Percentiles rank a stretch among this genome's conserved stretches.
phyloP scores from a whole-genome alignment of 2,329 filamentous ascomycete genomes.

The Penicillium sp. region DNA sequence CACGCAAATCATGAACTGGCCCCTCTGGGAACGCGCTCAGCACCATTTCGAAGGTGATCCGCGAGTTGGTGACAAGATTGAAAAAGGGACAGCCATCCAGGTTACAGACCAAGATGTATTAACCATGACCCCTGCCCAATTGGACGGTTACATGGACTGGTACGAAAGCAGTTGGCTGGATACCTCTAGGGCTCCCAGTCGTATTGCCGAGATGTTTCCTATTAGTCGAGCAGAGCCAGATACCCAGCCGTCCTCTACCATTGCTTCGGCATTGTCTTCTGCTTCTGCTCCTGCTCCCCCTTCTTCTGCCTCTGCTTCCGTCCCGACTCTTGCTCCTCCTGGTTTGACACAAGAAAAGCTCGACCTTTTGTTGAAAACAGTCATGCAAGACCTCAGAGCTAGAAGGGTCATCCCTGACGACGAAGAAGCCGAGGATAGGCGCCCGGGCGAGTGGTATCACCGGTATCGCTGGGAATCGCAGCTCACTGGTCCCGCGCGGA shows the following conservation, averaged over 20 bases:
- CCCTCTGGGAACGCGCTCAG: slow-evolving; percentile 61
- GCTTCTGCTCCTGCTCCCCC: slow-evolving; percentile 8
- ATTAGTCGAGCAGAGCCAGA: slow-evolving; percentile 24
- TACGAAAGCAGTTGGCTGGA: slow-evolving; percentile 65
- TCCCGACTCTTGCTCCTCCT: slow-evolving; percentile 15
- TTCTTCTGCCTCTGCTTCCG: slow-evolving; percentile 9
- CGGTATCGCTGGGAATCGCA: slow-evolving; percentile 51
- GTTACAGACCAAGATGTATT: slow-evolving; percentile 63
- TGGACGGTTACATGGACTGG: slow-evolving; percentile 79
- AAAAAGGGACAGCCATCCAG: slow-evolving; percentile 52
- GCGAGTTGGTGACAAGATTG: slow-evolving; percentile 35
- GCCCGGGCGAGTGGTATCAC: slow-evolving; percentile 53
- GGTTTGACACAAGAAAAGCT: slow-evolving; percentile 26
- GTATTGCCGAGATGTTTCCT: slow-evolving; percentile 47
- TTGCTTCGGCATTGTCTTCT: slow-evolving; percentile 6
- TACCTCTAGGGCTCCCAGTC: slow-evolving; percentile 28
- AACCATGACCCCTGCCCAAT: slow-evolving; percentile 58
- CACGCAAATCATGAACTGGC: slow-evolving; percentile 68
- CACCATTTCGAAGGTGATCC: slow-evolving; percentile 37
- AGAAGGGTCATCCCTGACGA: slow-evolving; percentile 40
- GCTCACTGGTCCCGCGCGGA: slow-evolving; percentile 45
- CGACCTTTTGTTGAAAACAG: slow-evolving; percentile 41
- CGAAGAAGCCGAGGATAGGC: slow-evolving; percentile 26
- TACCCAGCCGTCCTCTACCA: slow-evolving; percentile 5
- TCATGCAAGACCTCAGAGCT: slow-evolving; percentile 45